Percentiles rank a stretch among this genome's conserved stretches.
Conservation (phyloP, 1,284 basidiomycete species). For the Heterobasidion irregulare region DNA sequence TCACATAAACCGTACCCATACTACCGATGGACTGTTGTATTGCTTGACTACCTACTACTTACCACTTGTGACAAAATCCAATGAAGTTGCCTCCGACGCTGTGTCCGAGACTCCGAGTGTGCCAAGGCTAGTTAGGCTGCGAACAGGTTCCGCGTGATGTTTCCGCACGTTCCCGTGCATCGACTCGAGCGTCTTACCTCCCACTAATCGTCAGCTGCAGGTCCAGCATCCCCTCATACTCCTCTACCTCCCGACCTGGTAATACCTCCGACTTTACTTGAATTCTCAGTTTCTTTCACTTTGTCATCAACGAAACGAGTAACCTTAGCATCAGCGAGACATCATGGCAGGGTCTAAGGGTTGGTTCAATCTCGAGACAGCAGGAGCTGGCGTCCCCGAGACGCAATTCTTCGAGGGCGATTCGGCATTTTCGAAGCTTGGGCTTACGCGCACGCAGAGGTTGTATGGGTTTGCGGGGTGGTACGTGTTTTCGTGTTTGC, state of each 20-base stretch:
- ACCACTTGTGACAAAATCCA: not conserved
- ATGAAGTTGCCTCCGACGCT: not conserved
- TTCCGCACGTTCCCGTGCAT: too few species aligned
- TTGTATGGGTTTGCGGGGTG: slow-evolving; percentile 80
- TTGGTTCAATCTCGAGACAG: slow-evolving; percentile 68
- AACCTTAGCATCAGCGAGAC: not conserved
- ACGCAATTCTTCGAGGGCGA: slow-evolving; percentile 76
- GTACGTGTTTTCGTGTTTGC: slow-evolving; percentile 35
- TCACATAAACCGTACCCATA: too few species aligned
- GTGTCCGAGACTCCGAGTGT: too few species aligned
- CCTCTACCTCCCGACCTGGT: not conserved
- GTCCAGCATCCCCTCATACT: not conserved
- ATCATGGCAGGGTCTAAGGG: slow-evolving; percentile 27
- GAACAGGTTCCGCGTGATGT: too few species aligned
- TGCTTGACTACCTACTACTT: too few species aligned
- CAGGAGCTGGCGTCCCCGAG: slow-evolving; percentile 51
- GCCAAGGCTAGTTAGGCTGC: too few species aligned
- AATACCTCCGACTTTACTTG: not conserved
- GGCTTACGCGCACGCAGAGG: slow-evolving; percentile 69
- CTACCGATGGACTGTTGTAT: too few species aligned
- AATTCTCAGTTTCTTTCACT: not conserved
- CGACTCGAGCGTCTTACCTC: not conserved
- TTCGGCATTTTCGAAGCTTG: slow-evolving; percentile 74
- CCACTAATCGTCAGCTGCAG: not conserved
- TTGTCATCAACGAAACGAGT: not conserved